These are phyloP conservation scores for Aschersonia sp. DNA, from an alignment of 2,329 filamentous ascomycete species.

Conservation along the genomic window DNA sequence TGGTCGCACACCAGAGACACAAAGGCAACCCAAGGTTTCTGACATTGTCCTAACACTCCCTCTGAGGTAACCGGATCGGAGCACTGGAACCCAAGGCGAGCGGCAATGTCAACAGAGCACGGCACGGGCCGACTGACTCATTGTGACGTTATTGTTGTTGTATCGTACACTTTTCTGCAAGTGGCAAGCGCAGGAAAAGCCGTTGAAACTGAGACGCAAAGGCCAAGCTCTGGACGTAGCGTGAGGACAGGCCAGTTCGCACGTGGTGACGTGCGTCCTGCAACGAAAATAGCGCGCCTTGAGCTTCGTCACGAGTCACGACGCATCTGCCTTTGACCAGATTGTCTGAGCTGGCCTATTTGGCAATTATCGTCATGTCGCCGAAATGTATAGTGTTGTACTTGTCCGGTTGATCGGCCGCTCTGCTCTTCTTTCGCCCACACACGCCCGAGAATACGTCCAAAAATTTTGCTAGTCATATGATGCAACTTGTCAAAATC, in stretches of 20 bases:
- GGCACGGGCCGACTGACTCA: background rate
- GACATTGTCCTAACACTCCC: background rate
- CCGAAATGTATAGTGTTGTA: background rate
- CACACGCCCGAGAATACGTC: too few relatives aligned
- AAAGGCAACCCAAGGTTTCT: background rate
- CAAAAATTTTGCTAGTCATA: background rate
- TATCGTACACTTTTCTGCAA: background rate
- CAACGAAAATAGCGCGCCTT: background rate
- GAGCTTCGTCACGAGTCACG: background rate
- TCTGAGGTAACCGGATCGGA: background rate
- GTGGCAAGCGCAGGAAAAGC: background rate
- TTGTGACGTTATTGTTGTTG: background rate
- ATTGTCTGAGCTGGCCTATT: background rate
- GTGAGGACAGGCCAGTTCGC: background rate
- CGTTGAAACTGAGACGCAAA: background rate
- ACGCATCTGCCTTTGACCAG: too few relatives aligned
- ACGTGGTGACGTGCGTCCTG: background rate
- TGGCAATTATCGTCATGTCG: background rate
- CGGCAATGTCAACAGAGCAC: background rate
- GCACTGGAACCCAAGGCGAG: too few relatives aligned
- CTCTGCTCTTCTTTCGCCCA: background rate
- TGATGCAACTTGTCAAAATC: background rate
- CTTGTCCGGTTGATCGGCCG: background rate
- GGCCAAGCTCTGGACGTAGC: background rate
- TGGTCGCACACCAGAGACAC: background rate